Conservation (phyloP, 345 rosid species). For the Eucalyptus viminalis region DNA sequence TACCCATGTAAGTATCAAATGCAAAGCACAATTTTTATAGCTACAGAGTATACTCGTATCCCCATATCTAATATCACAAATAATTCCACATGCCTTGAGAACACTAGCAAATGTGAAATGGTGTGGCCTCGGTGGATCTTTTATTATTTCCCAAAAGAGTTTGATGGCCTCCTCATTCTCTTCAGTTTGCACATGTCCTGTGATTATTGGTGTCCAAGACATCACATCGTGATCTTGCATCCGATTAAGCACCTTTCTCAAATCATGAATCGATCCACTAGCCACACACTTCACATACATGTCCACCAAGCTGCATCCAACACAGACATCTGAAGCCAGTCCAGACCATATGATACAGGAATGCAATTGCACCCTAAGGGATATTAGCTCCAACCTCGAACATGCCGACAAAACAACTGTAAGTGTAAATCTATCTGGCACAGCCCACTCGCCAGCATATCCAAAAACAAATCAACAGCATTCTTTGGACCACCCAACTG, state of each 20-base stretch:
- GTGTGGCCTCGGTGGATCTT: slow-evolving; percentile 34
- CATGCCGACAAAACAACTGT: slow-evolving; percentile 48
- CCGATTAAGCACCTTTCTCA: slow-evolving; percentile 52
- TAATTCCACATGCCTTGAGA: slow-evolving; percentile 55
- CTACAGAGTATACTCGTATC: slow-evolving; percentile 10
- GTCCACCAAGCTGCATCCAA: slow-evolving; percentile 66
- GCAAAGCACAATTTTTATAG: not conserved
- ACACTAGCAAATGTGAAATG: slow-evolving; percentile 64
- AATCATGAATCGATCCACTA: slow-evolving; percentile 34
- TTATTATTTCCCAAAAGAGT: slow-evolving; percentile 42
- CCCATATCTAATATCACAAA: slow-evolving; percentile 24
- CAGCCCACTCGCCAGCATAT: slow-evolving; percentile 38
- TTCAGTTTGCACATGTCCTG: slow-evolving; percentile 33
- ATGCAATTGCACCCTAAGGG: slow-evolving; percentile 42
- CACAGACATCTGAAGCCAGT: slow-evolving; percentile 36
- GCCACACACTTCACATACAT: slow-evolving; percentile 58
- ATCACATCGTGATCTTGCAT: slow-evolving; percentile 50
- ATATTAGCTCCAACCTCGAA: slow-evolving; percentile 8
- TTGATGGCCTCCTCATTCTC: slow-evolving; percentile 27
- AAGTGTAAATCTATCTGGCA: slow-evolving; percentile 49
- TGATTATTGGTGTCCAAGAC: slow-evolving; percentile 71
- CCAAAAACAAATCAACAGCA: slow-evolving; percentile 32
- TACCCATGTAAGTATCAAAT: not conserved
- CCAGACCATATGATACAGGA: slow-evolving; percentile 42
- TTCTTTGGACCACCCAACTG: slow-evolving; percentile 31